These are phyloP conservation scores for Aspergillus calidoustus DNA, from an alignment of 2,329 filamentous ascomycete genomes.

Conservation along the genomic window DNA sequence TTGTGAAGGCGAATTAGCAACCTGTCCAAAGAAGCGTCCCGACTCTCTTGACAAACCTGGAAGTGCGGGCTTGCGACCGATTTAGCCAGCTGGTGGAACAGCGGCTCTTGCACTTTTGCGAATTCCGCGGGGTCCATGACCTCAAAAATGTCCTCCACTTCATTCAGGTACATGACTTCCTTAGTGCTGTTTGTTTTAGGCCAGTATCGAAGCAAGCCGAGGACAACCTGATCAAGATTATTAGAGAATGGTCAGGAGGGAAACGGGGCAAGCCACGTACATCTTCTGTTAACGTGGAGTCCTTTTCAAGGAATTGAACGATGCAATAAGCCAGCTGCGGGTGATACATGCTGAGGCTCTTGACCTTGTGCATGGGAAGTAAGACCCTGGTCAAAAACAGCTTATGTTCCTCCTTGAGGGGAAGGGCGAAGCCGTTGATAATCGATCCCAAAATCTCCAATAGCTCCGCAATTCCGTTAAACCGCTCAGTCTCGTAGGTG, in stretches of 20 bases:
- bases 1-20: constrained; percentile 36
- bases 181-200: constrained; percentile 99
- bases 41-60: constrained; percentile 60
- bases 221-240: constrained; percentile 70
- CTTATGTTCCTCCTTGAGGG: constrained; percentile 98
- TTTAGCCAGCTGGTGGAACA: constrained; percentile 97
- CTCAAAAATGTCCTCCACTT: constrained; percentile 99
- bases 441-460: constrained; percentile 97
- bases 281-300: constrained; percentile 95
- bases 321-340: constrained; percentile 98
- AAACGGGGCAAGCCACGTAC: constrained; percentile 54
- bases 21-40: neutral
- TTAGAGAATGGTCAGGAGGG: neutral
- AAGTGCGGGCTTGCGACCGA: constrained; percentile 98
- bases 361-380: constrained; percentile 94
- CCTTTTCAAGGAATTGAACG: constrained; percentile 97
- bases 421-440: constrained; percentile 97
- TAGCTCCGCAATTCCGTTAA: constrained; percentile 96
- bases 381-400: constrained; percentile 93
- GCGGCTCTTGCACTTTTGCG: constrained; percentile 94
- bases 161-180: constrained; percentile 99
- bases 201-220: constrained; percentile 95
- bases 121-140: constrained; percentile 99
- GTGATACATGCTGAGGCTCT: constrained; percentile 99
- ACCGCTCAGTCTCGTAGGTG: constrained; percentile 96